Evolutionary conservation across 2,329 filamentous ascomycete genomes (phyloP).

Genomic region (Microdochium trichocladiopsis): DNA sequence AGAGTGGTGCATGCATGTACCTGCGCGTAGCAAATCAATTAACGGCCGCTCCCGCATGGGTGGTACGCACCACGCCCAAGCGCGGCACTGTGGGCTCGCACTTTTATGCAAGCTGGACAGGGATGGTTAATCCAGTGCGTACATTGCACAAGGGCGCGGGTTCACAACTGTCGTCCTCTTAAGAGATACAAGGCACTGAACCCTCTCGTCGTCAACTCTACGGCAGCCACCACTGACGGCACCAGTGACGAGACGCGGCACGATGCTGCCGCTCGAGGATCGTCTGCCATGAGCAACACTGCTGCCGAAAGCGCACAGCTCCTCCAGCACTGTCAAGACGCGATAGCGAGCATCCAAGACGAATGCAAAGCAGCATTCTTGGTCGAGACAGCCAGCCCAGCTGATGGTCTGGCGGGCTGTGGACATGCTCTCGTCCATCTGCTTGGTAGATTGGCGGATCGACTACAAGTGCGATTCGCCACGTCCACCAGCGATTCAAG

Average conservation of each 20-base stretch:
- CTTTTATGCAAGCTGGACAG: no score
- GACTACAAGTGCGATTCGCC: neutral
- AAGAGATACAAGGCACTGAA: no score
- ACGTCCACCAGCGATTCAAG: slow-evolving; percentile 4
- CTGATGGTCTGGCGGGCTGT: slow-evolving; percentile 9
- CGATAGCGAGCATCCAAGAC: slow-evolving; percentile 9
- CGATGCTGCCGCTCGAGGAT: no score
- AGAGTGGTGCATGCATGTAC: neutral
- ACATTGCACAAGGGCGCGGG: no score
- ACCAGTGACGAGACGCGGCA: no score
- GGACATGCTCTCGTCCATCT: slow-evolving; percentile 15
- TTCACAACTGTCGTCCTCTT: no score
- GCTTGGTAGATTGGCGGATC: slow-evolving; percentile 14
- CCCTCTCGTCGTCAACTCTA: no score
- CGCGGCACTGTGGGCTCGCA: neutral
- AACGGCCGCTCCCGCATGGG: neutral
- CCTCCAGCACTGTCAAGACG: slow-evolving; percentile 8
- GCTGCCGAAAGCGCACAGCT: neutral
- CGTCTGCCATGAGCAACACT: neutral
- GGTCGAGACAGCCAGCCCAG: neutral
- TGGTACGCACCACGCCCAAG: neutral
- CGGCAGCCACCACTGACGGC: no score
- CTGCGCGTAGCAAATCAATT: slow-evolving; percentile 1
- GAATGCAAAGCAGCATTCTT: slow-evolving; percentile 13
- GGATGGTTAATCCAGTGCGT: no score